These are phyloP conservation scores for Sporothrix variecibatus DNA, from an alignment of 2,329 filamentous ascomycete species.

Conservation along the genomic window DNA sequence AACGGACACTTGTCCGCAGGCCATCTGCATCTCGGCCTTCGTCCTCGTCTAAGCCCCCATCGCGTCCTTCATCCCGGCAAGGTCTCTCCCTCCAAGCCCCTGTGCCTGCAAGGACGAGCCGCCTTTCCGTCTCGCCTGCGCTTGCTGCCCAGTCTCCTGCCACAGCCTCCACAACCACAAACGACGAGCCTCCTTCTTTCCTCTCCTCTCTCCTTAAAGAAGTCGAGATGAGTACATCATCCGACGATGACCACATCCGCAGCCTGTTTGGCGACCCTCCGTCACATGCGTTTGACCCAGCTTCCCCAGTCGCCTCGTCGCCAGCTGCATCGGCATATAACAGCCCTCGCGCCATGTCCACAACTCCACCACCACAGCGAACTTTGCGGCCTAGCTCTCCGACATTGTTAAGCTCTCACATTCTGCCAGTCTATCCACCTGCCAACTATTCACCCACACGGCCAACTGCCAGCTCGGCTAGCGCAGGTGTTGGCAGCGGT, in stretches of 20 bases:
- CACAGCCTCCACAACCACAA: background rate
- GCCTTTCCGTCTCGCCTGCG: background rate
- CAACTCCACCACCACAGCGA: conserved; percentile 68
- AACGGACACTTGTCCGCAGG: background rate
- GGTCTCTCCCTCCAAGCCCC: conserved; percentile 5
- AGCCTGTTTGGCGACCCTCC: conserved; percentile 41
- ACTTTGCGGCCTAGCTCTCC: conserved; percentile 65
- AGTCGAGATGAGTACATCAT: conserved; percentile 67
- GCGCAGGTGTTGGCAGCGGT: conserved; percentile 11
- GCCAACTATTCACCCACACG: conserved; percentile 70
- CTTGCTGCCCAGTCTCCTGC: conserved; percentile 6
- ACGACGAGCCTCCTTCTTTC: conserved; percentile 69
- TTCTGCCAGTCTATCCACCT: conserved; percentile 73
- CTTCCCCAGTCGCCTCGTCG: conserved; percentile 51
- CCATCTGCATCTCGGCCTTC: background rate
- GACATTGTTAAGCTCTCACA: conserved; percentile 66
- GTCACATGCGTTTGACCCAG: conserved; percentile 36
- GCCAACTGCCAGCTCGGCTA: conserved; percentile 33
- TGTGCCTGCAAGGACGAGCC: conserved; percentile 22
- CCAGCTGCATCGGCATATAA: conserved; percentile 66
- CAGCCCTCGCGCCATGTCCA: conserved; percentile 66
- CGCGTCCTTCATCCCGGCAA: conserved; percentile 6
- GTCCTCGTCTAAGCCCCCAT: background rate
- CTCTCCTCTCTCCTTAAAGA: conserved; percentile 85
- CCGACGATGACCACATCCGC: conserved; percentile 58